These are phyloP conservation scores for Glonium stellatum DNA, from an alignment of 495 filamentous ascomycete genomes.

Conservation along the genomic window DNA sequence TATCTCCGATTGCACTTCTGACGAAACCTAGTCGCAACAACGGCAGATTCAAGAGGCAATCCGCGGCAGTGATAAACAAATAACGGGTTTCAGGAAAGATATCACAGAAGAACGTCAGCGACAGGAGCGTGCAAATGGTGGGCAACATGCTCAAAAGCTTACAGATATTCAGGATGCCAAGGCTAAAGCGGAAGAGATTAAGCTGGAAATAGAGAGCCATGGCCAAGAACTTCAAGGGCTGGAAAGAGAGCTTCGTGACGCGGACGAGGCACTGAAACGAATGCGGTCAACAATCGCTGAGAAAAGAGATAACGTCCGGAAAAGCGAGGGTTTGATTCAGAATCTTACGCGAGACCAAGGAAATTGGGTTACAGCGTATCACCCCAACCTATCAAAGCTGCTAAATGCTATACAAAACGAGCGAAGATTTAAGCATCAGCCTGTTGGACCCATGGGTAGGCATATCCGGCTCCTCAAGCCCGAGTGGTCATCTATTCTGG, in stretches of 20 bases:
- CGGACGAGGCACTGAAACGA: conserved; percentile 37
- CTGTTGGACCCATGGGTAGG: conserved; percentile 76
- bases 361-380: conserved; percentile 49
- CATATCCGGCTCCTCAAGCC: conserved; percentile 69
- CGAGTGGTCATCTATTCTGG: conserved; percentile 77
- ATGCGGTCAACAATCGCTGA: conserved; percentile 29
- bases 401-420: conserved; percentile 62
- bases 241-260: conserved; percentile 34
- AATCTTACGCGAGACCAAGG: conserved; percentile 49
- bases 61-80: conserved; percentile 26
- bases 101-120: conserved; percentile 27
- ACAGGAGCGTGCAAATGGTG: conserved; percentile 32
- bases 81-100: conserved; percentile 35
- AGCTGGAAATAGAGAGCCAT: conserved; percentile 36
- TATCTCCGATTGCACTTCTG: background rate
- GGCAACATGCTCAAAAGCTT: conserved; percentile 30
- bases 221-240: conserved; percentile 32
- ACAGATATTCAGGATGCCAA: conserved; percentile 46
- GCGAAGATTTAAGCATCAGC: conserved; percentile 55
- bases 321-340: conserved; percentile 43
- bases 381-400: conserved; percentile 53
- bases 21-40: conserved; percentile 37
- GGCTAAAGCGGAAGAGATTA: conserved; percentile 40
- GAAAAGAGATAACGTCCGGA: conserved; percentile 36
- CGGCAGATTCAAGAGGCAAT: conserved; percentile 41